phyloP scores from a whole-genome alignment of 2,329 filamentous ascomycete genomes.

The Colletotrichum viniferum region DNA sequence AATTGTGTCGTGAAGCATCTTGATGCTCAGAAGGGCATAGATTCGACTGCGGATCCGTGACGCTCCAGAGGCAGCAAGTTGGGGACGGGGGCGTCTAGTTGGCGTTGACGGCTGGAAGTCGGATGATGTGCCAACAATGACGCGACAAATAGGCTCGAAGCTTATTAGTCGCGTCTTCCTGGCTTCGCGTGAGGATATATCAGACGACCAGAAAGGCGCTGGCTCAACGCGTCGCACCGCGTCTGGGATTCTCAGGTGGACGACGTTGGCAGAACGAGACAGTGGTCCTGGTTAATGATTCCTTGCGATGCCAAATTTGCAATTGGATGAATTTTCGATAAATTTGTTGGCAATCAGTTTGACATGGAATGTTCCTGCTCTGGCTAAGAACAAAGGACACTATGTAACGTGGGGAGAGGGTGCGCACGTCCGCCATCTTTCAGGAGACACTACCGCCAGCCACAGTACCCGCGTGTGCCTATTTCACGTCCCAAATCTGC shows the following conservation, averaged over 20 bases:
- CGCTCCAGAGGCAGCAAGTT: background rate
- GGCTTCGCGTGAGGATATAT: background rate
- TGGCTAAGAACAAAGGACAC: background rate
- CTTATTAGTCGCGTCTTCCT: background rate
- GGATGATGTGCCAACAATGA: background rate
- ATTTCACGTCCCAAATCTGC: background rate
- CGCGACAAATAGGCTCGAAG: background rate
- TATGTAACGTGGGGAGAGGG: background rate
- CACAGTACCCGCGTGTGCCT: background rate
- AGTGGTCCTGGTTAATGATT: background rate
- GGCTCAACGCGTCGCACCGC: background rate
- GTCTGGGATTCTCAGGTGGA: background rate
- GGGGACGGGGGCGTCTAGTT: background rate
- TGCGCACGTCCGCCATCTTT: background rate
- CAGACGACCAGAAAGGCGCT: background rate
- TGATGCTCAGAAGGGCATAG: background rate
- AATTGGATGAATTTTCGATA: background rate
- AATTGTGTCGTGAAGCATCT: background rate
- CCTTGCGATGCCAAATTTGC: background rate
- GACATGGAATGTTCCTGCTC: background rate
- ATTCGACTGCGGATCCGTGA: background rate
- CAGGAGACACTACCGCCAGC: background rate
- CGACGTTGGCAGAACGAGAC: background rate
- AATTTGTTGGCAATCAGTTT: background rate
- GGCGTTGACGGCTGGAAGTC: background rate